These are phyloP conservation scores for Phytophthora palmivora DNA, from an alignment of 352 stramenopile genomes.

Conservation along the genomic window DNA sequence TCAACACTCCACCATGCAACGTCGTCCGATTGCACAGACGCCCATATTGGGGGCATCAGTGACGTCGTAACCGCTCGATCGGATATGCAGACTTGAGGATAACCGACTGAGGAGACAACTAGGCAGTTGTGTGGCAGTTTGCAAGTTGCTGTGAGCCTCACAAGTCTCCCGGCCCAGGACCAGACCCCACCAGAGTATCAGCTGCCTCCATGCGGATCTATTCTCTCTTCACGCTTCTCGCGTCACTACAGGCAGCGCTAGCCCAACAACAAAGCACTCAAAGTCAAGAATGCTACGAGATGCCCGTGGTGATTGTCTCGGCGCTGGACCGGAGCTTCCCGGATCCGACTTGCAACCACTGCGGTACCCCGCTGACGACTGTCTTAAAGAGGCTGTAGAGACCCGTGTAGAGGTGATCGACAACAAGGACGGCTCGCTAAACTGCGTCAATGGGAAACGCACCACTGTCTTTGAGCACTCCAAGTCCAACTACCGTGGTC, in stretches of 20 bases:
- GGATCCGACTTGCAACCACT: slow-evolving; percentile 73
- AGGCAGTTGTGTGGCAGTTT: slow-evolving; percentile 12
- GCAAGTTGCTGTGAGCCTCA: slow-evolving; percentile 22
- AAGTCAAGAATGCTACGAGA: slow-evolving; percentile 64
- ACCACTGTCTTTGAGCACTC: slow-evolving; percentile 55
- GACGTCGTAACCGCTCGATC: slow-evolving; percentile 15
- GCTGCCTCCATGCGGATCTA: slow-evolving; percentile 23
- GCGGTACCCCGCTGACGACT: slow-evolving; percentile 70
- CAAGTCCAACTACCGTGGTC: slow-evolving; percentile 76
- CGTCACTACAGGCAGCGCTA: slow-evolving; percentile 17
- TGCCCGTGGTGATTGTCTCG: slow-evolving; percentile 74
- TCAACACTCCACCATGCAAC: neutral
- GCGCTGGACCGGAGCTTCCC: slow-evolving; percentile 62
- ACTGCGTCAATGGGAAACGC: slow-evolving; percentile 58
- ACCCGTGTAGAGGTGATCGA: slow-evolving; percentile 73
- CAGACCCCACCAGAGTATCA: slow-evolving; percentile 16
- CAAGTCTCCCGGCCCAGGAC: slow-evolving; percentile 22
- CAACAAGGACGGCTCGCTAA: slow-evolving; percentile 55
- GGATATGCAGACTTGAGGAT: slow-evolving; percentile 9
- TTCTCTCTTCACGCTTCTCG: slow-evolving; percentile 26
- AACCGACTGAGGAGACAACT: slow-evolving; percentile 14
- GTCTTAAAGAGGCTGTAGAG: slow-evolving; percentile 61
- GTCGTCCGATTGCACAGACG: slow-evolving; percentile 3
- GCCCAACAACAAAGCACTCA: slow-evolving; percentile 16
- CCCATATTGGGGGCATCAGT: slow-evolving; percentile 18